These are phyloP conservation scores for Ocimum tenuiflorum DNA, from an alignment of 257 asterid species.

Conservation along the genomic window DNA sequence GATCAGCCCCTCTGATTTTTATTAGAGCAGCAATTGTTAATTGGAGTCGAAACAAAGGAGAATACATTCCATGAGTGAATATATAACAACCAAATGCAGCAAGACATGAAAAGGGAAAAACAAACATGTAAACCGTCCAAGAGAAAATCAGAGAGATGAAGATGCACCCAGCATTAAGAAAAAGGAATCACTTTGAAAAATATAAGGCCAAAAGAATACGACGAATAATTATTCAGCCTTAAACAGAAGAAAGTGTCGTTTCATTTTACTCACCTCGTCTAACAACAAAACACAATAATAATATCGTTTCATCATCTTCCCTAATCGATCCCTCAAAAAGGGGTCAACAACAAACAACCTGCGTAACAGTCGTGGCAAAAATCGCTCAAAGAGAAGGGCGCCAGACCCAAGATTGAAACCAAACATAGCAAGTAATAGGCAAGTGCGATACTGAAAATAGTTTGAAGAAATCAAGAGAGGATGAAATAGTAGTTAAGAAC, in stretches of 20 bases:
- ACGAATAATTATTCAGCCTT: no score
- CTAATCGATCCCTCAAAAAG: background rate
- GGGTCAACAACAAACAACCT: background rate
- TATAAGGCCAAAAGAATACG: no score
- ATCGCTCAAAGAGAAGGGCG: background rate
- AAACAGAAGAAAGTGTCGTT: background rate
- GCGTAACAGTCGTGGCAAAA: no score
- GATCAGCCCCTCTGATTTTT: constrained; percentile 34
- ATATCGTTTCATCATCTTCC: no score
- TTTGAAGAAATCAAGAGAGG: background rate
- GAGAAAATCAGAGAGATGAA: background rate
- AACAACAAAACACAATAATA: background rate
- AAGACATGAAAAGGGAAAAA: background rate
- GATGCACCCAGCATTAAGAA: background rate
- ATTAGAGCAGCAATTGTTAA: background rate
- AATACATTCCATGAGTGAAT: background rate
- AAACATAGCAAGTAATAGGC: background rate
- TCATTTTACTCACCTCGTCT: background rate
- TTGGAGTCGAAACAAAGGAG: background rate
- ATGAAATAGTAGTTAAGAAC: background rate
- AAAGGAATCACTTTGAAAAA: background rate
- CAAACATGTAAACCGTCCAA: no score
- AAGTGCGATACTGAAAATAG: background rate
- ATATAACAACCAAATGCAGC: background rate
- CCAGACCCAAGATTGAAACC: background rate